phyloP scores from a whole-genome alignment of 1,139 yeast species.

The Geotrichum citri-aurantii region DNA sequence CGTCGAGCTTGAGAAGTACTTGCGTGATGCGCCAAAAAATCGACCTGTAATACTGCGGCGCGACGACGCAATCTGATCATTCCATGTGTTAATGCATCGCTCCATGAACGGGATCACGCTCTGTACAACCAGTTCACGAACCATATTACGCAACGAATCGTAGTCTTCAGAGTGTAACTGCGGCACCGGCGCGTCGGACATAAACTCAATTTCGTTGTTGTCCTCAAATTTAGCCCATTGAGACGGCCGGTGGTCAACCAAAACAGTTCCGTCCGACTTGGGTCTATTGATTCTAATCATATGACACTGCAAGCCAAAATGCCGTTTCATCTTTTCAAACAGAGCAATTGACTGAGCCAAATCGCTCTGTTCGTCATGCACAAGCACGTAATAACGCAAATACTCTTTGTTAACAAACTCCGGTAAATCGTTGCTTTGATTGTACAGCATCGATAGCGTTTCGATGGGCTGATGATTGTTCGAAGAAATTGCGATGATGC shows the following conservation, averaged over 20 bases:
- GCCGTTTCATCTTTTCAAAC: constrained; percentile 35
- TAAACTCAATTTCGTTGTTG: neutral
- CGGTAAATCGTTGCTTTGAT: constrained; percentile 33
- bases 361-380: constrained; percentile 37
- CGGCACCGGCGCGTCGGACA: neutral
- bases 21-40: constrained; percentile 61
- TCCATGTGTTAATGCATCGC: constrained; percentile 66
- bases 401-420: constrained; percentile 36
- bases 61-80: constrained; percentile 64
- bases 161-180: constrained; percentile 37
- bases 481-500: constrained; percentile 59
- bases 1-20: constrained; percentile 41
- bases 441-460: constrained; percentile 37
- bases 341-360: constrained; percentile 30
- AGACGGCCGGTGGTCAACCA: constrained; percentile 6
- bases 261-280: constrained; percentile 3
- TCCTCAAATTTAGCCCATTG: constrained; percentile 9
- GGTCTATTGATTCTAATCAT: constrained; percentile 29
- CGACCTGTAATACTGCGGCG: constrained; percentile 69
- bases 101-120: constrained; percentile 76
- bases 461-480: constrained; percentile 45
- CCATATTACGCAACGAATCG: constrained; percentile 39
- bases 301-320: constrained; percentile 37
- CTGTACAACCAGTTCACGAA: constrained; percentile 53
- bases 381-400: constrained; percentile 36